Percentiles rank a stretch among this genome's conserved stretches.
phyloP scores from a whole-genome alignment of 106 monocot genomes.

The Acorus gramineus region DNA sequence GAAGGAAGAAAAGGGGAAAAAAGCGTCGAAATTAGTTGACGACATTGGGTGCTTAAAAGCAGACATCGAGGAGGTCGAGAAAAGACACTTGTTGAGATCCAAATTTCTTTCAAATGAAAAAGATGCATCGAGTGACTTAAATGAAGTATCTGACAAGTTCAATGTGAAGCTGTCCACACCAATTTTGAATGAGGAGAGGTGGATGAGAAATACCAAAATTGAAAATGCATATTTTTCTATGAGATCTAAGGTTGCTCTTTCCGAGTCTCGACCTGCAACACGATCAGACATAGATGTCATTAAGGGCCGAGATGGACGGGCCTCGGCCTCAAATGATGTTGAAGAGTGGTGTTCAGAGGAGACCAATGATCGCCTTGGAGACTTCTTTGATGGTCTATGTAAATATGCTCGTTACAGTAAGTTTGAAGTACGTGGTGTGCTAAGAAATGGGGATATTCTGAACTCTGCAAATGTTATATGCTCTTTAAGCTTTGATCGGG shows the following conservation, averaged over 20 bases:
- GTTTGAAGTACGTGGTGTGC: slow-evolving; percentile 71
- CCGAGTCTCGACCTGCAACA: slow-evolving; percentile 19
- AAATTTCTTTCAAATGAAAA: slow-evolving; percentile 5
- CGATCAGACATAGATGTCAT: slow-evolving; percentile 57
- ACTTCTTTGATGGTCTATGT: slow-evolving; percentile 87
- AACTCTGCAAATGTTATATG: slow-evolving; percentile 89
- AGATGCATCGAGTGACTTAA: slow-evolving; percentile 2
- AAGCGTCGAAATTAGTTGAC: slow-evolving; percentile 43
- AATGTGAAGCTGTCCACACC: slow-evolving; percentile 14
- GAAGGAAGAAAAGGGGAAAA: slow-evolving; percentile 66
- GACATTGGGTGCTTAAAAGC: slow-evolving; percentile 43
- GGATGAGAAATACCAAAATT: slow-evolving; percentile 63
- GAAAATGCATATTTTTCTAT: slow-evolving; percentile 83
- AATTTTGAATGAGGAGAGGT: slow-evolving; percentile 34
- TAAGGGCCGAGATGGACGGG: slow-evolving; percentile 26
- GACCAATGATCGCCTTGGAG: slow-evolving; percentile 35
- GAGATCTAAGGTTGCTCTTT: slow-evolving; percentile 52
- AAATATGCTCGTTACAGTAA: slow-evolving; percentile 86
- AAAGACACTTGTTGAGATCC: slow-evolving; percentile 34
- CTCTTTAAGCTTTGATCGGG: slow-evolving; percentile 92
- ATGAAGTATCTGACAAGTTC: slow-evolving; percentile 17
- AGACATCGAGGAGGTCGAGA: slow-evolving; percentile 65
- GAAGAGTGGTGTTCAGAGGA: slow-evolving; percentile 8
- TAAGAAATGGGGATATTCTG: slow-evolving; percentile 73
- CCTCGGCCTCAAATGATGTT: slow-evolving; percentile 17